Evolutionary conservation across 345 rosid genomes (phyloP).

Genomic region (Lepidium sativum): DNA sequence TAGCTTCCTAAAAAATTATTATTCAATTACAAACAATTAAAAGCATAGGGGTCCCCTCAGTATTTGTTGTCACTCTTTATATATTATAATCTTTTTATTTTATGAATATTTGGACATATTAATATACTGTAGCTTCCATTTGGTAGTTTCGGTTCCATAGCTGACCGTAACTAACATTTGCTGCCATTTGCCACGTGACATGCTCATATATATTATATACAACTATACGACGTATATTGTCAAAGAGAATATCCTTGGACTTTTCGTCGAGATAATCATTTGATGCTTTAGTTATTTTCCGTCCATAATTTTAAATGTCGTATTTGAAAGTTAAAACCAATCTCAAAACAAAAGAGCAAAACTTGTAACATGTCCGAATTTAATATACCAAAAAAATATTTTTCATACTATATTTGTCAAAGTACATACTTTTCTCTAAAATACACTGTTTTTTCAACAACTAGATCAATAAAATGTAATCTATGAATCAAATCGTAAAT

Average conservation of each 20-base stretch:
- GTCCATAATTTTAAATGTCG: not conserved
- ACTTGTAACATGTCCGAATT: not conserved
- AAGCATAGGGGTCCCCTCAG: slow-evolving; percentile 19
- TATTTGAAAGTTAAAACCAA: not conserved
- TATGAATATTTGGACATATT: not conserved
- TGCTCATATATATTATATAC: not conserved
- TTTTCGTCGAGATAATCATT: slow-evolving; percentile 14
- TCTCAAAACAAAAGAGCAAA: not conserved
- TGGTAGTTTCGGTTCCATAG: slow-evolving; percentile 6
- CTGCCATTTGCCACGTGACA: slow-evolving; percentile 14
- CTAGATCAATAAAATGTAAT: no score
- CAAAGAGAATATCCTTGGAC: slow-evolving; percentile 15
- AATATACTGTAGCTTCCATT: slow-evolving; percentile 1
- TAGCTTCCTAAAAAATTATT: slow-evolving; percentile 1
- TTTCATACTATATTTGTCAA: not conserved
- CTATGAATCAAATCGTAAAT: no score
- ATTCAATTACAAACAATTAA: slow-evolving; percentile 5
- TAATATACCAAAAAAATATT: not conserved
- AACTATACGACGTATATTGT: not conserved
- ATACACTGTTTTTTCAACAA: no score
- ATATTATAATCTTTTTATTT: not conserved
- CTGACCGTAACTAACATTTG: slow-evolving; percentile 1
- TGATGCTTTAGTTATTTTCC: not conserved
- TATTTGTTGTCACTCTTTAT: not conserved
- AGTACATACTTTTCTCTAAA: no score